Evolutionary conservation across 31 red algal species (phyloP).

Genomic region (Asparagopsis taxiformis): DNA sequence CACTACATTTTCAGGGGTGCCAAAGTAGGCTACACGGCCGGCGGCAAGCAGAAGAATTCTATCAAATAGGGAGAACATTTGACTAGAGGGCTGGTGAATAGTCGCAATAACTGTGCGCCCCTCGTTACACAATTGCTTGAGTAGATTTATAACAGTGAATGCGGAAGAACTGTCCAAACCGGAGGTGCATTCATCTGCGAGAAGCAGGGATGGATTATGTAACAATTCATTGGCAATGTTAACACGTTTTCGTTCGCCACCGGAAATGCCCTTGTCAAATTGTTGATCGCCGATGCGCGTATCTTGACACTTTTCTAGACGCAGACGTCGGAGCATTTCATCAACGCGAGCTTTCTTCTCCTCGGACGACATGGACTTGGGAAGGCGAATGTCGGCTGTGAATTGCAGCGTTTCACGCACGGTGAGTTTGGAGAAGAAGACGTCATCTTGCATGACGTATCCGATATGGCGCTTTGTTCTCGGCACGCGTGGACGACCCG

Average conservation of each 20-base stretch:
- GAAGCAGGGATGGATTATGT: conserved; percentile 72
- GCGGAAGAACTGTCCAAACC: conserved; percentile 88
- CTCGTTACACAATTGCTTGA: conserved; percentile 65
- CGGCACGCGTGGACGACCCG: conserved; percentile 38
- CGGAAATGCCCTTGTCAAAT: conserved; percentile 81
- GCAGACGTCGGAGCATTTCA: conserved; percentile 46
- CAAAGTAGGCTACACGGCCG: conserved; percentile 77
- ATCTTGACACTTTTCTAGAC: conserved; percentile 57
- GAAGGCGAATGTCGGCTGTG: conserved; percentile 70
- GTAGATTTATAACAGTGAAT: conserved; percentile 79
- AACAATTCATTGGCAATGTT: conserved; percentile 94
- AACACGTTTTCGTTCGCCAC: conserved; percentile 90
- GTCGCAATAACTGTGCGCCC: conserved; percentile 82
- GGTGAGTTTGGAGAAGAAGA: conserved; percentile 94
- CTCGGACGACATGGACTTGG: conserved; percentile 15
- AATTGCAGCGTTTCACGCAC: conserved; percentile 83
- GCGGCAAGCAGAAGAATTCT: conserved; percentile 74
- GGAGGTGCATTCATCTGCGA: conserved; percentile 83
- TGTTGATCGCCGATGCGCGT: conserved; percentile 83
- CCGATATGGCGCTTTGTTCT: conserved; percentile 77
- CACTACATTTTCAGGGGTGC: conserved; percentile 55
- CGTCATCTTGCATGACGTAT: conserved; percentile 95
- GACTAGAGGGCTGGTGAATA: conserved; percentile 88
- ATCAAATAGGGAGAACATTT: conserved; percentile 87
- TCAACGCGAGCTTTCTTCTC: conserved; percentile 61